Base-by-base conservation (phyloP, 1,139 yeast genomes). In the Debaryomyces psychrophilus region DNA sequence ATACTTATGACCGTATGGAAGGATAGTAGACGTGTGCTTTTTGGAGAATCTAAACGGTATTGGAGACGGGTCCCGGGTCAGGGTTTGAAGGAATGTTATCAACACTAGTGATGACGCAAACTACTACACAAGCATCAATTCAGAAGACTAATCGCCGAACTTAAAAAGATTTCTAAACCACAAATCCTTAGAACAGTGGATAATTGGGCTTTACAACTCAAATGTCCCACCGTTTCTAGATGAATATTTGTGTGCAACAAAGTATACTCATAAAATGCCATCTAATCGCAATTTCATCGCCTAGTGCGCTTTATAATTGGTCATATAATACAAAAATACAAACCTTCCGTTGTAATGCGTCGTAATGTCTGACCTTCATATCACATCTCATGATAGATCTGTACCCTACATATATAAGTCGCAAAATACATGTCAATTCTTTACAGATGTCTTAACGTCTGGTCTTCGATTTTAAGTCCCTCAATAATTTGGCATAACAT, bases 61-160 rank as follows among this genome's bases (percentile, higher is more conserved):
- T 73, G 71, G 66, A 59, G 79, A 48, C 53, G 76, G 42, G 77
- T 73, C 3, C 79, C 79, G 0, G 79, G 79, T 5, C 71, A 71
- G 45, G 79, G 79, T 1, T 61, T 71, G 22, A 61, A 40, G 35
- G 47, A 48, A 28, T 37, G 37, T 17, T 33, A 38, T 12, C 26
- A 31, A 12, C 36, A 33, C 12, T 33, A 12, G 7, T 14, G 18
- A 29, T 15, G 15, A 31, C 18, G 11, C 18, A 4, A 18, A 17
- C 25, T 33, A 11, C 36, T 17, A 15, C 25, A 18, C 22, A 5
- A 20, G 22, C 22, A 20, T 20, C 5, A 20, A 20, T 20, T 4
- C 5, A 20, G 22, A 20, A 20, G 5, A 20, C 22, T 20, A 20
- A 20, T 20, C 22, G 5, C 22, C 5, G 22, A 4, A 20, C 5